phyloP scores from a whole-genome alignment of 768 basidiomycete genomes.

The Suillus sp. region DNA sequence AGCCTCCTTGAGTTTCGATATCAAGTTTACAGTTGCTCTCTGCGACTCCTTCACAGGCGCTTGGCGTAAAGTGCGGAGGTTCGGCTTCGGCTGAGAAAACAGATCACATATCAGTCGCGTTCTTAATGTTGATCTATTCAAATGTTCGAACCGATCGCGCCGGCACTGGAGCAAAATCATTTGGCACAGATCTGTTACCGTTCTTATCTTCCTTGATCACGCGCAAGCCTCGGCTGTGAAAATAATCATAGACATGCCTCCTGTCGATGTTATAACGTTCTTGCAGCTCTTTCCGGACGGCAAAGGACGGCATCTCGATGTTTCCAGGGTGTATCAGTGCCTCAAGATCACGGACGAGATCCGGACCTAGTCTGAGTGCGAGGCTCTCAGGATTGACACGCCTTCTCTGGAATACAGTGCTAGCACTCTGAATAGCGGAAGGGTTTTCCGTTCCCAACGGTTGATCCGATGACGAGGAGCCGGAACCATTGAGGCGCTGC shows the following conservation, averaged over 20 bases:
- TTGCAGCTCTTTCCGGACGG: conserved; percentile 69
- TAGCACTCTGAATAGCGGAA: conserved; percentile 2
- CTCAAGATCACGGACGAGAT: conserved; percentile 72
- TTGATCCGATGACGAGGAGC: conserved; percentile 1
- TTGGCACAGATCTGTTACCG: conserved; percentile 44
- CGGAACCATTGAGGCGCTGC: conserved; percentile 1
- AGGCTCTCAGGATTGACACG: conserved; percentile 70
- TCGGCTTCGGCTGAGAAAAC: conserved; percentile 33
- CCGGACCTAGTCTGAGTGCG: conserved; percentile 64
- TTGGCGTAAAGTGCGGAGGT: conserved; percentile 34
- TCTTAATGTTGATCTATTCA: conserved; percentile 14
- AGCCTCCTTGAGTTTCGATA: not conserved
- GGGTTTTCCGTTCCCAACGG: not conserved
- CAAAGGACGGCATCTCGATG: conserved; percentile 74
- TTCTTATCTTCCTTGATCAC: conserved; percentile 68
- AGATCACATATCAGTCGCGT: conserved; percentile 15
- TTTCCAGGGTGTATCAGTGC: conserved; percentile 69
- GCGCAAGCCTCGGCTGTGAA: conserved; percentile 63
- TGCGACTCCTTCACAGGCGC: conserved; percentile 19
- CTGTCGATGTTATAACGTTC: conserved; percentile 70
- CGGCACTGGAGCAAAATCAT: conserved; percentile 20
- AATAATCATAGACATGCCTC: conserved; percentile 79
- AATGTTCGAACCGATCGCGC: conserved; percentile 24
- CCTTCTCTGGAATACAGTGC: conserved; percentile 34
- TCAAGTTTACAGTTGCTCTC: conserved; percentile 11